These are phyloP conservation scores for Tricladium varicosporioides DNA, from an alignment of 2,329 filamentous ascomycete species.

Conservation along the genomic window DNA sequence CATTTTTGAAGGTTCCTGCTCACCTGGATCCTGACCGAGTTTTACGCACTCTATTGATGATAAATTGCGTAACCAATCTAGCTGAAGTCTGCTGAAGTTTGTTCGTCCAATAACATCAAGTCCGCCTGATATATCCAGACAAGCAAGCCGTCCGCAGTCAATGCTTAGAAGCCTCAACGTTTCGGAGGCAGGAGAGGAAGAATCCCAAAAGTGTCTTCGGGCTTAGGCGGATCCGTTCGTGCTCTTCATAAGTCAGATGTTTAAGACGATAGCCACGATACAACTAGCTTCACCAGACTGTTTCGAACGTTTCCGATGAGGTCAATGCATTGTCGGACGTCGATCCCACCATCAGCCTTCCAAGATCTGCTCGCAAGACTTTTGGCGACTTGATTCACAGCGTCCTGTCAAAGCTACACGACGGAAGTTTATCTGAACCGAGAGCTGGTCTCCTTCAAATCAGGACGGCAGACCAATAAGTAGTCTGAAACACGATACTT, in stretches of 20 bases:
- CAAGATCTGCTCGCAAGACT: constrained; percentile 24
- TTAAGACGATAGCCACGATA: constrained; percentile 29
- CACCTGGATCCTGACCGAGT: constrained; percentile 2
- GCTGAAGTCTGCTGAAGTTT: constrained; percentile 24
- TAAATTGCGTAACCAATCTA: constrained; percentile 24
- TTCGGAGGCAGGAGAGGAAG: constrained; percentile 22
- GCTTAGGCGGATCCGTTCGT: constrained; percentile 25
- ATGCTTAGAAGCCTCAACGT: constrained; percentile 26
- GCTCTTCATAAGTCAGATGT: constrained; percentile 30
- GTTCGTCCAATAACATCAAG: constrained; percentile 24
- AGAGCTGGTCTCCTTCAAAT: constrained; percentile 22
- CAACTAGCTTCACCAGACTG: constrained; percentile 30
- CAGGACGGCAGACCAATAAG: constrained; percentile 24
- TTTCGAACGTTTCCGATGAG: constrained; percentile 34
- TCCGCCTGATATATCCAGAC: constrained; percentile 22
- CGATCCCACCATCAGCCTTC: constrained; percentile 26
- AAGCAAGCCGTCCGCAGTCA: constrained; percentile 19
- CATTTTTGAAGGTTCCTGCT: constrained; percentile 1
- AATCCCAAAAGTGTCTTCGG: constrained; percentile 26
- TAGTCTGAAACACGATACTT: constrained; percentile 28
- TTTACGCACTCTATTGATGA: constrained; percentile 18
- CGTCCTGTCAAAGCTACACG: constrained; percentile 27
- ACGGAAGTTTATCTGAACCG: constrained; percentile 28
- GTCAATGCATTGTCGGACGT: constrained; percentile 35
- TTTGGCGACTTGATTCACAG: constrained; percentile 22